A percentile compares a stretch with the other conserved stretches of the same genome.
phyloP scores from a whole-genome alignment of 805 yeast species.

The Metschnikowia cerradonensis region DNA sequence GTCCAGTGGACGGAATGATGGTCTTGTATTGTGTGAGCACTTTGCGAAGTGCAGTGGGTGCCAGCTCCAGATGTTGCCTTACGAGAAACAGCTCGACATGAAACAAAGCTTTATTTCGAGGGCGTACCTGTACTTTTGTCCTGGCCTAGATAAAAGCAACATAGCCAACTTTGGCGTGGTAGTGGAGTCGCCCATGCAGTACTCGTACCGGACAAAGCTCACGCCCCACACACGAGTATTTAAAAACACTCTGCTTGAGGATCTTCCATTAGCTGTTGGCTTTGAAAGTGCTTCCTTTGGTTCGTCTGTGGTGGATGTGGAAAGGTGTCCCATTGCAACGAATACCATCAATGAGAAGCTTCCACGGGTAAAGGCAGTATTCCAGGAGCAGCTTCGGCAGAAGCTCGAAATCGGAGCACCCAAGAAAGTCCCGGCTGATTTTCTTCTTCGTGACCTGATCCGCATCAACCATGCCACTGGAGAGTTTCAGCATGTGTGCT shows the following conservation, averaged over 20 bases:
- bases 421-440: slow-evolving; percentile 13
- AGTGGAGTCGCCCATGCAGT: slow-evolving; percentile 35
- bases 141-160: slow-evolving; percentile 14
- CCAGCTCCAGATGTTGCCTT: slow-evolving; percentile 38
- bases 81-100: slow-evolving; percentile 34
- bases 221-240: slow-evolving; percentile 35
- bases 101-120: slow-evolving; percentile 28
- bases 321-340: slow-evolving; percentile 37
- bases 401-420: slow-evolving; percentile 5
- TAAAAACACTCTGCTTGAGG: slow-evolving; percentile 5
- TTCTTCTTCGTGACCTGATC: slow-evolving; percentile 33
- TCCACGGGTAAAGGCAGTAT: slow-evolving; percentile 14
- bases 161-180: slow-evolving; percentile 23
- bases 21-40: slow-evolving; percentile 29
- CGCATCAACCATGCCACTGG: slow-evolving; percentile 29
- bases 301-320: slow-evolving; percentile 27
- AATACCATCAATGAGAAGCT: slow-evolving; percentile 26
- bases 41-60: slow-evolving; percentile 41
- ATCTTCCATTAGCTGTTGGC: slow-evolving; percentile 26
- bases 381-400: slow-evolving; percentile 5
- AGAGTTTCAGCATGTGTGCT: slow-evolving; percentile 21
- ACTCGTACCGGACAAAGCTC: slow-evolving; percentile 36
- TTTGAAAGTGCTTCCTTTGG: slow-evolving; percentile 25
- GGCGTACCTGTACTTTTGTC: slow-evolving; percentile 35
- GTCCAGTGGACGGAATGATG: slow-evolving; percentile 21